phyloP scores from a whole-genome alignment of 75 land plant species.

The Larix kaempferi region DNA sequence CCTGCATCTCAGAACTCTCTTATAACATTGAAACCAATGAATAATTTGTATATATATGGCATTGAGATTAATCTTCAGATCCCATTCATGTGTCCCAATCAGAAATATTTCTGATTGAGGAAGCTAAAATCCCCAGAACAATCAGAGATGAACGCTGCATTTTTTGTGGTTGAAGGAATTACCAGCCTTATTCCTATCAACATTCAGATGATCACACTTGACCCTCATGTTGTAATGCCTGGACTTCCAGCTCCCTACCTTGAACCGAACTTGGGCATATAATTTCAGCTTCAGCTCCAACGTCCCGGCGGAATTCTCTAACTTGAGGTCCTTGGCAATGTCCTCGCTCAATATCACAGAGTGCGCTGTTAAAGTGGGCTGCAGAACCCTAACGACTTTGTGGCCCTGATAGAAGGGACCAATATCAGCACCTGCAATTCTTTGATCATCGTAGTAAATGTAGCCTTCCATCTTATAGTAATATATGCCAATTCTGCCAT shows the following conservation, averaged over 20 bases:
- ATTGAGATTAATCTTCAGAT: too few species aligned
- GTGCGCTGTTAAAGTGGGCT: slow-evolving; percentile 1
- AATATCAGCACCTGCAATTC: slow-evolving; percentile 32
- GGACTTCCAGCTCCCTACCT: slow-evolving; percentile 1
- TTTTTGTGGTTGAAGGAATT: not conserved
- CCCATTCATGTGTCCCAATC: too few species aligned
- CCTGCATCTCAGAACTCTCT: too few species aligned
- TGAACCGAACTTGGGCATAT: not conserved
- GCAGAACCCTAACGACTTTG: slow-evolving; percentile 40
- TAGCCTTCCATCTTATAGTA: slow-evolving; percentile 45
- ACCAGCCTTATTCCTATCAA: slow-evolving; percentile 17
- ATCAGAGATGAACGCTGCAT: slow-evolving; percentile 2
- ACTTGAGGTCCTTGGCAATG: not conserved
- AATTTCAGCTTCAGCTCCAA: not conserved
- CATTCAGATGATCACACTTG: slow-evolving; percentile 47
- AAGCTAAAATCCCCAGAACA: too few species aligned
- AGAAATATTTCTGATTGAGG: too few species aligned
- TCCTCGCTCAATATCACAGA: not conserved
- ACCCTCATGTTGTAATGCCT: not conserved
- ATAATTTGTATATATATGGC: too few species aligned
- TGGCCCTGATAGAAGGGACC: slow-evolving; percentile 58
- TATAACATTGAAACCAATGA: too few species aligned
- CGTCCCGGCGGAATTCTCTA: not conserved
- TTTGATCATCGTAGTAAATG: slow-evolving; percentile 35
- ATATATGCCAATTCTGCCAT: slow-evolving; percentile 55